A percentile compares a stretch with the other conserved stretches of the same genome.
Conservation (phyloP, 441 rosid species). For the Euphorbia celastroides region DNA sequence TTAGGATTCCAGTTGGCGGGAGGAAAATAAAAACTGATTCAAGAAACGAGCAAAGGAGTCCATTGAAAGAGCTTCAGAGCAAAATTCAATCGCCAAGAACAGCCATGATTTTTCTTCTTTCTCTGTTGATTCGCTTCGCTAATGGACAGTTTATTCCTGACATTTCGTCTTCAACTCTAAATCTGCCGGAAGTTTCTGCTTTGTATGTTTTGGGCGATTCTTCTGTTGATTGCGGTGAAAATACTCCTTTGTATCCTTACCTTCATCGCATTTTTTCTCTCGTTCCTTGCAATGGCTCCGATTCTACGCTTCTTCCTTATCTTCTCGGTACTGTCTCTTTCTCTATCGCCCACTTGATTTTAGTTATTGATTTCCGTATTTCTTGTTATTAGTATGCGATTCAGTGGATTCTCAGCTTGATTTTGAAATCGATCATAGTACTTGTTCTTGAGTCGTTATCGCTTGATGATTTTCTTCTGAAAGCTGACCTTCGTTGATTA, state of each 20-base stretch:
- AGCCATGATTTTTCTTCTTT: slow-evolving; percentile 7
- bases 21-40: background rate
- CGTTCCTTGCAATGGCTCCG: slow-evolving; percentile 47
- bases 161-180: background rate
- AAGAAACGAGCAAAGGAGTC: background rate
- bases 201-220: slow-evolving; percentile 57
- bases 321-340: slow-evolving; percentile 35
- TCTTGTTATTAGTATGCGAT: background rate
- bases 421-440: background rate
- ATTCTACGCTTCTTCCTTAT: slow-evolving; percentile 44
- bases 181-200: slow-evolving; percentile 26
- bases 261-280: slow-evolving; percentile 44
- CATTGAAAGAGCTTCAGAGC: background rate
- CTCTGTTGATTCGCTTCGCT: slow-evolving; percentile 16
- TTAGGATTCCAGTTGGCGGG: too few relatives aligned
- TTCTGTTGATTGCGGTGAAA: slow-evolving; percentile 58
- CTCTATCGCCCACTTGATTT: background rate
- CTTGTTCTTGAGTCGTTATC: too few relatives aligned
- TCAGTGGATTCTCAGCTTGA: background rate
- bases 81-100: background rate
- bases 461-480: too few relatives aligned
- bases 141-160: slow-evolving; percentile 2
- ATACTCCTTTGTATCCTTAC: slow-evolving; percentile 42
- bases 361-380: background rate
- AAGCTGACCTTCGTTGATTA: background rate